A percentile compares a stretch with the other conserved stretches of the same genome.
Evolutionary conservation across 345 rosid genomes (phyloP).

Genomic region (Toxicodendron radicans): DNA sequence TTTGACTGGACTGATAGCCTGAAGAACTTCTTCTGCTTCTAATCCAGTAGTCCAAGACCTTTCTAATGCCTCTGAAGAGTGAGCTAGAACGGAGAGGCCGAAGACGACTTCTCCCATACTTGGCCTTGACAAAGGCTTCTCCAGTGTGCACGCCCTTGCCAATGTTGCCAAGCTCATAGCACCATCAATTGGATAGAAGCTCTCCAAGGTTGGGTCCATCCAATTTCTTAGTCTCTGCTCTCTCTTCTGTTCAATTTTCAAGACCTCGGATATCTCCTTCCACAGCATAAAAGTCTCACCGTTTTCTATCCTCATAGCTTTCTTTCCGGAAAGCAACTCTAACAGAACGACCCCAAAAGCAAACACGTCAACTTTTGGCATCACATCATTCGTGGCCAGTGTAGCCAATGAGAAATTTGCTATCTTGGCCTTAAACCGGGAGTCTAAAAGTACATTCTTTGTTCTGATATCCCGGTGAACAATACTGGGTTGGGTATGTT

Average conservation of each 20-base stretch:
- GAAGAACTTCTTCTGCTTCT: constrained; percentile 41
- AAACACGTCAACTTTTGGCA: constrained; percentile 55
- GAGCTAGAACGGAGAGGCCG: constrained; percentile 48
- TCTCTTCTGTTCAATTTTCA: constrained; percentile 39
- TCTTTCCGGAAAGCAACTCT: constrained; percentile 61
- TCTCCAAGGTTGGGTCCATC: constrained; percentile 61
- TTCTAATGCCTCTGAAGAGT: constrained; percentile 38
- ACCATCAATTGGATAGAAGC: constrained; percentile 44
- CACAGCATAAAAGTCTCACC: constrained; percentile 44
- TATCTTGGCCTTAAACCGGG: constrained; percentile 54
- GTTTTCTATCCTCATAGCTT: constrained; percentile 44
- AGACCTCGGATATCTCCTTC: constrained; percentile 40
- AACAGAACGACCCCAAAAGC: constrained; percentile 57
- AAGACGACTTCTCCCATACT: constrained; percentile 65
- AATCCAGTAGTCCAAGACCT: constrained; percentile 42
- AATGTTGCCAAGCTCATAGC: constrained; percentile 48
- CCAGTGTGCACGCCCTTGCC: constrained; percentile 53
- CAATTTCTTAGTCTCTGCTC: constrained; percentile 35
- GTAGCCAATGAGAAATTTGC: constrained; percentile 55
- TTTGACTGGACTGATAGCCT: constrained; percentile 34
- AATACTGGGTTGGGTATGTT: constrained; percentile 56
- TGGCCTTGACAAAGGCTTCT: constrained; percentile 51
- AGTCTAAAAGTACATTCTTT: constrained; percentile 55
- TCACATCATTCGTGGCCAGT: constrained; percentile 29
- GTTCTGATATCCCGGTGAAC: constrained; percentile 54